Conservation (phyloP, 306 rosid species). For the Castanea sativa region DNA sequence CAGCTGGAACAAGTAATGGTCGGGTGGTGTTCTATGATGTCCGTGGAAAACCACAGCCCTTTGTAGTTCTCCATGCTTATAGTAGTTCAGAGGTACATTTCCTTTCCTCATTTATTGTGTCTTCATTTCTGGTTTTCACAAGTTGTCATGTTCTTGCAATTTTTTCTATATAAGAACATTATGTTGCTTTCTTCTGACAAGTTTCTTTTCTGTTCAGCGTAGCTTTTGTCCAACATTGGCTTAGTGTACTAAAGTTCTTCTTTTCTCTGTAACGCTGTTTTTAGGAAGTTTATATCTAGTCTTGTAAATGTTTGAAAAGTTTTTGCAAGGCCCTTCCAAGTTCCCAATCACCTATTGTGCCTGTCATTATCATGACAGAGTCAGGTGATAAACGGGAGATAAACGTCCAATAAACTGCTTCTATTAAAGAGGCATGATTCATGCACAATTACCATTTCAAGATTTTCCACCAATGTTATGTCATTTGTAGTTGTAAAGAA, state of each 20-base stretch:
- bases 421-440: background rate
- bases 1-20: conserved; percentile 98
- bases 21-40: conserved; percentile 92
- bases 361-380: too few relatives aligned
- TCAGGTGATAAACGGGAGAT: background rate
- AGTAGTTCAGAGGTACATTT: conserved; percentile 48
- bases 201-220: background rate
- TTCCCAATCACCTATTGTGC: too few relatives aligned
- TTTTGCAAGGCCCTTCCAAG: too few relatives aligned
- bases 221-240: background rate
- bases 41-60: conserved; percentile 94
- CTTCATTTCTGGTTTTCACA: background rate
- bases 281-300: background rate
- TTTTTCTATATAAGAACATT: background rate
- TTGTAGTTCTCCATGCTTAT: conserved; percentile 86
- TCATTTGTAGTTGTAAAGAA: background rate
- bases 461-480: background rate
- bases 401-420: background rate
- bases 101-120: background rate
- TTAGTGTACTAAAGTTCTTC: background rate
- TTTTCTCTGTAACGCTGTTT: background rate
- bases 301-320: background rate
- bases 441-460: background rate
- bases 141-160: background rate
- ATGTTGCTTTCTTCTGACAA: background rate